A percentile compares a stretch with the other conserved stretches of the same genome.
These are phyloP conservation scores for Brassica incana DNA, from an alignment of 345 rosid species.

Conservation along the genomic window DNA sequence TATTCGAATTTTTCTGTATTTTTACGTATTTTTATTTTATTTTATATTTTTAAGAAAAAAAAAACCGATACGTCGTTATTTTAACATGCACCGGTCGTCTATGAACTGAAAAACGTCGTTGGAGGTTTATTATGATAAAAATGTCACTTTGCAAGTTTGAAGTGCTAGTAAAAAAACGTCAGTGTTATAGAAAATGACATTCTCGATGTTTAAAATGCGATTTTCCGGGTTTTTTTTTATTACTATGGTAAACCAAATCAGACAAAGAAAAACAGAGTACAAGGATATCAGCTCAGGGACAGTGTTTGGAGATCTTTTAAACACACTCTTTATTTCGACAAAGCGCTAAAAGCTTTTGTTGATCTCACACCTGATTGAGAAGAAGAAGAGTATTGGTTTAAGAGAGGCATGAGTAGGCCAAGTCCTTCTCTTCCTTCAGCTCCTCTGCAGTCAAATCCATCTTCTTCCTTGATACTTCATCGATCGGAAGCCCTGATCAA, in stretches of 20 bases:
- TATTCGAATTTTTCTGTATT: too few species aligned
- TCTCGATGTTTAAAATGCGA: too few species aligned
- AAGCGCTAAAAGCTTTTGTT: slow-evolving; percentile 14
- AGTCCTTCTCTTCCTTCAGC: slow-evolving; percentile 86
- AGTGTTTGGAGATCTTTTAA: slow-evolving; percentile 22
- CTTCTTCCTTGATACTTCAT: slow-evolving; percentile 94
- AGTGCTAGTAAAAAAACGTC: too few species aligned
- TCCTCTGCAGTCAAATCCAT: slow-evolving; percentile 89
- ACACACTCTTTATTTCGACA: slow-evolving; percentile 31
- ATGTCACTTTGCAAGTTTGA: too few species aligned
- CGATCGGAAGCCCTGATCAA: slow-evolving; percentile 66
- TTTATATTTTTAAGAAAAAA: too few species aligned
- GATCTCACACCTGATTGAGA: slow-evolving; percentile 22
- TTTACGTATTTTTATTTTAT: too few species aligned
- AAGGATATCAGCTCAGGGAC: slow-evolving; percentile 17
- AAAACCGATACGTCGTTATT: too few species aligned
- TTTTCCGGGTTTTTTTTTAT: not conserved
- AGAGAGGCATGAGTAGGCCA: slow-evolving; percentile 94
- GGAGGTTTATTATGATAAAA: too few species aligned
- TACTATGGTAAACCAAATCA: not conserved
- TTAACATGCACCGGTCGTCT: too few species aligned
- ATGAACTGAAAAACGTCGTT: too few species aligned
- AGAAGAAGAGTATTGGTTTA: slow-evolving; percentile 30
- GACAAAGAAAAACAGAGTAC: not conserved
- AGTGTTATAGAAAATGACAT: too few species aligned